These are phyloP conservation scores for Dactylorhiza incarnata DNA, from an alignment of 106 monocot species.

Conservation along the genomic window DNA sequence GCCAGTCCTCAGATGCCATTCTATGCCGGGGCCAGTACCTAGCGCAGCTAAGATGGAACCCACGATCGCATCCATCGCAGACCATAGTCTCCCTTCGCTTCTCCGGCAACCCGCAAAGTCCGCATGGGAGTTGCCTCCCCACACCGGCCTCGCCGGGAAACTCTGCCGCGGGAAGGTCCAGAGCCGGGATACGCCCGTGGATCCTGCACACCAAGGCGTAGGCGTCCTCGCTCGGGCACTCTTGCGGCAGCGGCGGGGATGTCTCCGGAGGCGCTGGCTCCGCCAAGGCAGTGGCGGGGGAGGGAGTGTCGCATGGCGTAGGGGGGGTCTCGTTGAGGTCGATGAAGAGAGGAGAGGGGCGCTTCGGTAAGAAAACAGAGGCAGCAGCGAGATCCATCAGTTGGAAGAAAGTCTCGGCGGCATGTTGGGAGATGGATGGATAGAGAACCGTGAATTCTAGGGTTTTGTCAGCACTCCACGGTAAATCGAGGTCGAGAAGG, in stretches of 20 bases:
- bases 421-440: slow-evolving; percentile 3
- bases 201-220: slow-evolving; percentile 29
- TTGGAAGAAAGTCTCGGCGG: not conserved
- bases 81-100: slow-evolving; percentile 48
- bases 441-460: slow-evolving; percentile 10
- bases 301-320: slow-evolving; percentile 14
- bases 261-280: not conserved
- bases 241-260: not conserved
- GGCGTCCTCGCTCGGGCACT: slow-evolving; percentile 22
- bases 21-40: slow-evolving; percentile 12
- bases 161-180: slow-evolving; percentile 26
- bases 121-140: slow-evolving; percentile 31
- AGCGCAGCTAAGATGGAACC: slow-evolving; percentile 79
- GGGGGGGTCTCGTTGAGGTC: slow-evolving; percentile 47
- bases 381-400: slow-evolving; percentile 14
- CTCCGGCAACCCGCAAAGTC: slow-evolving; percentile 55
- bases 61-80: slow-evolving; percentile 93
- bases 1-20: slow-evolving; percentile 51
- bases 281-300: slow-evolving; percentile 17
- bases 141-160: slow-evolving; percentile 80
- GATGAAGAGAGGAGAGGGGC: slow-evolving; percentile 33
- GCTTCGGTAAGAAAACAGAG: slow-evolving; percentile 1
- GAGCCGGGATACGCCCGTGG: slow-evolving; percentile 12
- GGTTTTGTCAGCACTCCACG: slow-evolving; percentile 6
- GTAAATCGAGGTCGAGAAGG: not conserved